phyloP scores from a whole-genome alignment of 768 basidiomycete species.

The Suillus americanus region DNA sequence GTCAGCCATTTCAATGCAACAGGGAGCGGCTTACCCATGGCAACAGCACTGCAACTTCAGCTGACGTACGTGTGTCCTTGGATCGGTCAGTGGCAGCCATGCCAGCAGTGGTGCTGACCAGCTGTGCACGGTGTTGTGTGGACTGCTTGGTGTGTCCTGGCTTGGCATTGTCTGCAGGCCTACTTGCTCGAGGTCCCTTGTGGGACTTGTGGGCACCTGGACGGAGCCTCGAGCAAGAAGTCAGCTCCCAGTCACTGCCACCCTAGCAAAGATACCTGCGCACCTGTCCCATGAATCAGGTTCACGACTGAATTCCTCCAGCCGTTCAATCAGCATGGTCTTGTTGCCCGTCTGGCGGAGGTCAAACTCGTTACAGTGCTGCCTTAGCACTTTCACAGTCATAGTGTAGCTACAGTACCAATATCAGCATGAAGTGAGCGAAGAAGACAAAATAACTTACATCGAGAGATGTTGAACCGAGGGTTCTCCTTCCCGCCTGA shows the following conservation, averaged over 20 bases:
- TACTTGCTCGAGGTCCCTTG: not conserved
- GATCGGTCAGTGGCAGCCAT: not conserved
- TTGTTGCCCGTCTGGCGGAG: not conserved
- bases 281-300: not conserved
- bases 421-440: not conserved
- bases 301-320: not conserved
- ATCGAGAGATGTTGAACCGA: not conserved
- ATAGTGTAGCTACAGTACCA: not conserved
- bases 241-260: not conserved
- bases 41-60: not conserved
- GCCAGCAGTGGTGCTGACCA: not conserved
- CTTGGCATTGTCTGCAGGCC: not conserved
- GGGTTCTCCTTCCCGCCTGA: not conserved
- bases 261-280: not conserved
- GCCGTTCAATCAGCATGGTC: not conserved
- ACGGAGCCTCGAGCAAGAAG: not conserved
- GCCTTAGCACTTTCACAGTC: not conserved
- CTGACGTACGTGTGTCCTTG: not conserved
- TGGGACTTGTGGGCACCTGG: not conserved
- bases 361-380: not conserved
- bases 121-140: not conserved
- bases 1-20: not conserved
- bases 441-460: too few relatives aligned
- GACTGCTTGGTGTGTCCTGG: not conserved
- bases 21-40: not conserved